These are phyloP conservation scores for Chaetoscypha palmicola DNA, from an alignment of 2,329 filamentous ascomycete species.

Conservation along the genomic window DNA sequence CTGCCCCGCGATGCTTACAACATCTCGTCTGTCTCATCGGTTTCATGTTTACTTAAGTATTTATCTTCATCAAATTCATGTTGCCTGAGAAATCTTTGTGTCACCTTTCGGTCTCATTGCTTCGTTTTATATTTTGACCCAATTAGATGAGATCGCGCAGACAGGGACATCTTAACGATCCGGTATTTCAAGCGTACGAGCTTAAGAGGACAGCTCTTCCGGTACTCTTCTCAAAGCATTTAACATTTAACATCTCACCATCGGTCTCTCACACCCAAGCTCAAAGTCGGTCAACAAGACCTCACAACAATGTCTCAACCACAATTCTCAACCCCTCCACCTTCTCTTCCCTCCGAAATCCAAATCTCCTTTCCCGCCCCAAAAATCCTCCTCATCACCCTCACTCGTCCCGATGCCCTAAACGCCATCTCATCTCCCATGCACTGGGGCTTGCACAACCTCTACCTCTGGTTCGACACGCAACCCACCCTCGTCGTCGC, in stretches of 20 bases:
- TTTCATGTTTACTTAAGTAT: too few species aligned
- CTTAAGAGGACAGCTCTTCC: background rate
- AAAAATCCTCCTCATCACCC: slow-evolving; percentile 51
- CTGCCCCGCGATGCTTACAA: too few species aligned
- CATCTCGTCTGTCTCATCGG: too few species aligned
- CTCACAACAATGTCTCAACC: slow-evolving; percentile 6
- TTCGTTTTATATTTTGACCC: too few species aligned
- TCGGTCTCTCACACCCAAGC: slow-evolving; percentile 7
- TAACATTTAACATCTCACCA: too few species aligned
- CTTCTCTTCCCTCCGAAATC: slow-evolving; percentile 10
- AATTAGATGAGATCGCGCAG: too few species aligned
- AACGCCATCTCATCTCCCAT: slow-evolving; percentile 43
- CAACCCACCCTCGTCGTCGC: slow-evolving; percentile 52
- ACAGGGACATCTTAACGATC: background rate
- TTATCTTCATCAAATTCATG: too few species aligned
- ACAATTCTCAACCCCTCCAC: slow-evolving; percentile 18
- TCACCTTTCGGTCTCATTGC: too few species aligned
- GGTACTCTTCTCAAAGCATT: background rate
- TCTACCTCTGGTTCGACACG: slow-evolving; percentile 56
- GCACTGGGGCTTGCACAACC: slow-evolving; percentile 35
- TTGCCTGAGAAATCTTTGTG: too few species aligned
- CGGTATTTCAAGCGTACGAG: background rate
- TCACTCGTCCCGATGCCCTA: slow-evolving; percentile 51
- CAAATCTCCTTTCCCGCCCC: slow-evolving; percentile 43
- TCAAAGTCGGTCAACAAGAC: too few species aligned